These are phyloP conservation scores for Diaporthe longicolla DNA, from an alignment of 2,329 filamentous ascomycete species.

Conservation along the genomic window DNA sequence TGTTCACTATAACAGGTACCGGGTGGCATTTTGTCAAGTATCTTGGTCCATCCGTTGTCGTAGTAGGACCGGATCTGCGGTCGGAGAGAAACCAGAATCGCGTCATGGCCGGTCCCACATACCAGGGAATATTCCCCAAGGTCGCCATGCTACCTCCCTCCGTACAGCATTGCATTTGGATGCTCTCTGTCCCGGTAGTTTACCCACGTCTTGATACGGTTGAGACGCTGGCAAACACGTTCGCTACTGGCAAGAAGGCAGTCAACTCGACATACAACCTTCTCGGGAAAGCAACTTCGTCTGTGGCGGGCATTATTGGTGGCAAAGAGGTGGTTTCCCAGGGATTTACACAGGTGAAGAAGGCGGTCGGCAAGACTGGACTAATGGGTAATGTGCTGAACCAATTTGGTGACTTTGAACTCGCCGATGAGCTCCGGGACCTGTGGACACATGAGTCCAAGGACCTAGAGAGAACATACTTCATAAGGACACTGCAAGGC, in stretches of 20 bases:
- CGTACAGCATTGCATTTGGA: constrained; percentile 97
- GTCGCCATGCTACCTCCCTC: constrained; percentile 90
- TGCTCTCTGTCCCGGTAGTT: constrained; percentile 90
- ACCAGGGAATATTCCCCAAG: constrained; percentile 97
- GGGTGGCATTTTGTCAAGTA: constrained; percentile 99
- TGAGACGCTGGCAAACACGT: constrained; percentile 90
- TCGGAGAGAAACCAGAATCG: constrained; percentile 92
- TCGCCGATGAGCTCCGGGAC: constrained; percentile 93
- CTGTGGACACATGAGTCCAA: constrained; percentile 99
- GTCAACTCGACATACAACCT: constrained; percentile 98
- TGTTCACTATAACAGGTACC: constrained; percentile 97
- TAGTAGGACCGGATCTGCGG: constrained; percentile 91
- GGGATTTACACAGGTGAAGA: constrained; percentile 95
- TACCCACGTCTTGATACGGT: constrained; percentile 94
- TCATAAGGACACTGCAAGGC: constrained; percentile 94
- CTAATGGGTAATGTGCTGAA: constrained; percentile 96
- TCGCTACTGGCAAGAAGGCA: constrained; percentile 95
- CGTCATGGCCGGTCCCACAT: constrained; percentile 95
- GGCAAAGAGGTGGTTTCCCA: constrained; percentile 93
- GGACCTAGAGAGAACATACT: constrained; percentile 95
- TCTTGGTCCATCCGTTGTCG: constrained; percentile 89
- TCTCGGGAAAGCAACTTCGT: constrained; percentile 93
- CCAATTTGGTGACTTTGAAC: constrained; percentile 95
- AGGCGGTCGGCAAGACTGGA: constrained; percentile 93
- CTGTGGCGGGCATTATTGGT: constrained; percentile 94